A percentile compares a stretch with the other conserved stretches of the same genome.
Conservation (phyloP, 2,329 filamentous ascomycete genomes). For the Botryotinia calthae region DNA sequence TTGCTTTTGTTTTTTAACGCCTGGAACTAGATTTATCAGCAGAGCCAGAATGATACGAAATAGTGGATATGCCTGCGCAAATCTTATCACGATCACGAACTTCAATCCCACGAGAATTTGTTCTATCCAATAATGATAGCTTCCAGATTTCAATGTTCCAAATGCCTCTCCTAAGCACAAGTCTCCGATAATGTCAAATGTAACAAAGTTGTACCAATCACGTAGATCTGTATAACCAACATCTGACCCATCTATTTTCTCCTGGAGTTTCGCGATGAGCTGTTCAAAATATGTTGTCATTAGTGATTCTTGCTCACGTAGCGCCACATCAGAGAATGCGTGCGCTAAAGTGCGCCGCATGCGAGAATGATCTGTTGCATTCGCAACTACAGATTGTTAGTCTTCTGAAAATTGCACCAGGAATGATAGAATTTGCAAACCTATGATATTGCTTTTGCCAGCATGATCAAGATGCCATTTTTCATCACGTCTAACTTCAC, state of each 20-base stretch:
- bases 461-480: not conserved
- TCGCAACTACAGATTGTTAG: not conserved
- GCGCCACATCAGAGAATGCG: not conserved
- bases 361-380: not conserved
- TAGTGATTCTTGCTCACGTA: not conserved
- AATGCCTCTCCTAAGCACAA: slow-evolving; percentile 39
- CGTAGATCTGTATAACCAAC: not conserved
- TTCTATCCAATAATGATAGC: slow-evolving; percentile 32
- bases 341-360: not conserved
- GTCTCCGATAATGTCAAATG: slow-evolving; percentile 44
- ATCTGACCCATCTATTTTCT: not conserved
- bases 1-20: not conserved
- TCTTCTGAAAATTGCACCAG: not conserved
- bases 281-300: not conserved
- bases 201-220: not conserved
- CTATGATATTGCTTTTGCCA: not conserved
- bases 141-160: slow-evolving; percentile 31
- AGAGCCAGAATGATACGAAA: not conserved
- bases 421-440: not conserved
- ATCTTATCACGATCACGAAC: not conserved
- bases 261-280: not conserved
- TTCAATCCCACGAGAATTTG: not conserved
- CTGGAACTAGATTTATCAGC: not conserved
- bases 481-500: not conserved
- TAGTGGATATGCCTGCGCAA: not conserved